Conservation (phyloP, 2,329 filamentous ascomycete genomes). For the Xylogone sp. region DNA sequence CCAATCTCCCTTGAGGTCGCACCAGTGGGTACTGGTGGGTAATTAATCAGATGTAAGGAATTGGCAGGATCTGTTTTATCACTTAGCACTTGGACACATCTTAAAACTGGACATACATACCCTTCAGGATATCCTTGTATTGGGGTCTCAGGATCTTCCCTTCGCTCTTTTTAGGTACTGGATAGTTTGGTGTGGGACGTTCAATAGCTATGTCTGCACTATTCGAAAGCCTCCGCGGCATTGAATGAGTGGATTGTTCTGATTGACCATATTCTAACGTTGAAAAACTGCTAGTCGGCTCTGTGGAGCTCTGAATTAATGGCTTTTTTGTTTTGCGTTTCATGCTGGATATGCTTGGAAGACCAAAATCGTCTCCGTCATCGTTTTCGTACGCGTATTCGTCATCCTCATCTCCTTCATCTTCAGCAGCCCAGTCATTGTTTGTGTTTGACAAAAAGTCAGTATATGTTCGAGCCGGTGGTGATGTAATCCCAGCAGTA, state of each 20-base stretch:
- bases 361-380: conserved; percentile 90
- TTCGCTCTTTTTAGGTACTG: conserved; percentile 82
- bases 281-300: conserved; percentile 13
- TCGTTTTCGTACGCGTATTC: conserved; percentile 77
- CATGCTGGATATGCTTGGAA: conserved; percentile 90
- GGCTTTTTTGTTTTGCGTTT: conserved; percentile 61
- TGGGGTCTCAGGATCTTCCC: conserved; percentile 95
- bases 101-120: conserved; percentile 32
- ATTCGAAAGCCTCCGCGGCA: conserved; percentile 65
- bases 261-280: conserved; percentile 35
- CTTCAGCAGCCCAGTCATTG: conserved; percentile 75
- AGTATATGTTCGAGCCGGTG: conserved; percentile 71
- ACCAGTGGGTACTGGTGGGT: conserved; percentile 69
- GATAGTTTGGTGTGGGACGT: conserved; percentile 76
- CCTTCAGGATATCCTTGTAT: conserved; percentile 91
- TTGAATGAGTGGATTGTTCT: conserved; percentile 31
- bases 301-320: conserved; percentile 8
- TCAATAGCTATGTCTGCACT: conserved; percentile 95
- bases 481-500: conserved; percentile 51
- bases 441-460: conserved; percentile 79
- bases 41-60: conserved; percentile 88
- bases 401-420: conserved; percentile 64
- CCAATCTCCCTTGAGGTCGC: conserved; percentile 82
- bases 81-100: not conserved
- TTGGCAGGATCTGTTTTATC: conserved; percentile 70